Evolutionary conservation across 352 stramenopile species (phyloP), one percentile per base, ranked within the genome.

Genomic region (Lagenidium sp.): DNA sequence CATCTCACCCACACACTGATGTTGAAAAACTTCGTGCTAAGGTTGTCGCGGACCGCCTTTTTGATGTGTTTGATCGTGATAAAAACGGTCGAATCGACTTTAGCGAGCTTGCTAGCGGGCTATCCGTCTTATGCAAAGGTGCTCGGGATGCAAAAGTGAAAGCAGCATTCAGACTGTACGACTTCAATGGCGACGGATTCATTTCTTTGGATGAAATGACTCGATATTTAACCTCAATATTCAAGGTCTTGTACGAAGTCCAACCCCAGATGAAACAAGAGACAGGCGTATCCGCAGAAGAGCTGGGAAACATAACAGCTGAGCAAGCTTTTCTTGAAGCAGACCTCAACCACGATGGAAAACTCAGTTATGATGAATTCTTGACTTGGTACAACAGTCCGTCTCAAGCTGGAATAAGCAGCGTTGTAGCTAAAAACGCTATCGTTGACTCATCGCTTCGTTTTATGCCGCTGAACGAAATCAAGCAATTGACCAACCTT

Each of bases 171-270:
- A 59, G 63, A 0, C 44, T 95, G 21, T 95, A 92, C 45, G 83
- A 94, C 53, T 83, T 88, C 22, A 93, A 95, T 46, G 66, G 61
- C 8, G 82, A 95, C 41, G 85, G 80, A 7, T 84, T 72, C 34
- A 93, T 95, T 24, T 88, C 75, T 10, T 46, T 88, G 4, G 77
- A 87, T 12, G 85, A 95, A 43, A 94, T 95, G 83, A 85, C 71
- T 22, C 65, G 69, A 13, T 95, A 95, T 53, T 43, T 95, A 22
- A 89, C 68, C 3, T 80, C 77, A 6, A 89, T 95, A 26, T 96
- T 95, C 49, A 88, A 79, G 40, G 75, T 95, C 6, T 29, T 94
- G 44, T 95, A 90, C 53, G 77, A 89, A 44, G 69, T 88, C 7
- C 84, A 91, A 26, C 68, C 80, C 12, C 58, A 81, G 31, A 85